Evolutionary conservation across 2,329 filamentous ascomycete species (phyloP), one percentile per base, ranked within the genome.

Genomic region (Cordyceps fumosorosea): DNA sequence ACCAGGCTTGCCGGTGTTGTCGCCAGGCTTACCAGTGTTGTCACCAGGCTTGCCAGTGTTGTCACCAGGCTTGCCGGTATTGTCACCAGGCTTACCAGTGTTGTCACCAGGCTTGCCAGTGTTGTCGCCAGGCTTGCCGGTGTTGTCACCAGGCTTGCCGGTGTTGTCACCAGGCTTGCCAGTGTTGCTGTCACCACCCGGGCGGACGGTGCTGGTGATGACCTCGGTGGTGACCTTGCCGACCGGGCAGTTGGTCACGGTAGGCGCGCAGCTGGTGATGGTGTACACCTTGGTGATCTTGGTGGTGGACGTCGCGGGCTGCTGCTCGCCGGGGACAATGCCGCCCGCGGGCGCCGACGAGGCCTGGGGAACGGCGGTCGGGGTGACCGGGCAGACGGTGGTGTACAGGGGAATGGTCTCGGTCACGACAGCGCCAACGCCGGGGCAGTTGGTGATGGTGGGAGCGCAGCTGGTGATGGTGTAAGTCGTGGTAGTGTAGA

Each of bases 401-500:
- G 54, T 58, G 54, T 62, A 62, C 5, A 57, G 37, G 2, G 60
- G 54, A 12, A 62, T 53, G 11, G 55, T 57, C 44, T 62, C 60
- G 11, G 60, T 62, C 26, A 57, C 55, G 54, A 62, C 60, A 16
- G 42, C 29, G 29, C 54, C 60, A 16, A 40, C 48, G 29, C 37
- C 54, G 3, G 71, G 70, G 69, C 73, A 75, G 67, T 71, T 65
- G 37, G 68, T 65, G 18, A 68, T 66, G 22, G 64, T 65, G 37
- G 71, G 67, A 50, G 70, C 64, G 61, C 73, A 75, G 58, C 69
- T 61, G 16, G 70, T 71, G 62, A 75, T 66, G 47, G 72, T 73
- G 67, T 69, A 72, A 14, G 57, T 56, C 8, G 63, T 65, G 22
- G 69, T 72, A 54, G 67, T 67, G 66, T 68, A 72, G 40, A 74